Evolutionary conservation across 1,284 basidiomycete species (phyloP).

Genomic region (Inonotus hispidus): DNA sequence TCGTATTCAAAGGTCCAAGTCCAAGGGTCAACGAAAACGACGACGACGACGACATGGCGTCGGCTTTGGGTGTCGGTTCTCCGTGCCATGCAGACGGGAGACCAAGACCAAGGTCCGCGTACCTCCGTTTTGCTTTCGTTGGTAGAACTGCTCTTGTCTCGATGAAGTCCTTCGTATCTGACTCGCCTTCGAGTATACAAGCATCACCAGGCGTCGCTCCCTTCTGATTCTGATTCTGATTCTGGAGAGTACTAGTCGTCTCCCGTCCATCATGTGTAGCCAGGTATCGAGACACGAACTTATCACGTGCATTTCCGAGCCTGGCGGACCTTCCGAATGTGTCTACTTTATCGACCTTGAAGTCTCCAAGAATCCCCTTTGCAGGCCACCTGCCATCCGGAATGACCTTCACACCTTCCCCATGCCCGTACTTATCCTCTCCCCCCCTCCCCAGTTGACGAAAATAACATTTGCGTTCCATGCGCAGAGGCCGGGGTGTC

Average conservation of each 20-base stretch:
- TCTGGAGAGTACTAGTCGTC: too few species aligned
- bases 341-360: background rate
- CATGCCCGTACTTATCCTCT: background rate
- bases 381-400: background rate
- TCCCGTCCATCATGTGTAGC: too few species aligned
- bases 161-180: background rate
- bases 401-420: background rate
- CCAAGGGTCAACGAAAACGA: background rate
- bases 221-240: too few species aligned
- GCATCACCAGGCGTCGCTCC: background rate
- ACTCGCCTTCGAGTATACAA: background rate
- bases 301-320: too few species aligned
- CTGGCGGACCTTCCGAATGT: background rate
- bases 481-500: background rate
- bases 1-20: background rate
- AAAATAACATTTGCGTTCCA: background rate
- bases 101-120: background rate
- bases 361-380: background rate
- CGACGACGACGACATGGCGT: background rate
- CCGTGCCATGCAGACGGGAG: background rate
- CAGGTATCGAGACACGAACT: background rate
- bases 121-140: background rate
- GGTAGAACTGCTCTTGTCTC: background rate
- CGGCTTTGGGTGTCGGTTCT: background rate
- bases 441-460: background rate